These are phyloP conservation scores for Holtermanniella nyarrowii DNA, from an alignment of 768 basidiomycete genomes.

Conservation along the genomic window DNA sequence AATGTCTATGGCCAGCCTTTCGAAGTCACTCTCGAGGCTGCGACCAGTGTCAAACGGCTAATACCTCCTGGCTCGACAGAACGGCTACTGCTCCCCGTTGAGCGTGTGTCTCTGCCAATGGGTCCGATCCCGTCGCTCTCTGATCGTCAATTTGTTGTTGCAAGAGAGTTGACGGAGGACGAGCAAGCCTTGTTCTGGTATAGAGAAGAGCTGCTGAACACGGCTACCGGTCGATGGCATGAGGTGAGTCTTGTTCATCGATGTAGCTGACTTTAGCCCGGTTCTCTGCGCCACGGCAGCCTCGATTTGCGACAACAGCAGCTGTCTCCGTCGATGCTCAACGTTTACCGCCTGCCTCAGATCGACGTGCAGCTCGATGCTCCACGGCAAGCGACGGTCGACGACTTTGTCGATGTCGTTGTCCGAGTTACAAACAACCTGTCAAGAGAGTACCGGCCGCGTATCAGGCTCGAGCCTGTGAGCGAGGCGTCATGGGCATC, in stretches of 20 bases:
- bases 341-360: constrained; percentile 59
- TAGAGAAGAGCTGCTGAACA: constrained; percentile 69
- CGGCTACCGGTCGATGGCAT: constrained; percentile 63
- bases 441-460: constrained; percentile 19
- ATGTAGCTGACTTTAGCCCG: constrained; percentile 49
- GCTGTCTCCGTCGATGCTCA: constrained; percentile 68
- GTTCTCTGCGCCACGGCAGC: constrained; percentile 63
- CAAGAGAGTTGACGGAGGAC: constrained; percentile 58
- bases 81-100: constrained; percentile 50
- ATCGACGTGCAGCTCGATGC: constrained; percentile 36
- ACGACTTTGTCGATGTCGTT: constrained; percentile 26
- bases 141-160: constrained; percentile 81
- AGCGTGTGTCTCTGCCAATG: constrained; percentile 56
- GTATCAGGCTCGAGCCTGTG: constrained; percentile 15
- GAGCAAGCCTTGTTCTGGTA: constrained; percentile 93
- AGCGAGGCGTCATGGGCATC: constrained; percentile 10
- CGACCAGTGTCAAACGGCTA: constrained; percentile 43
- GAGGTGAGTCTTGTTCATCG: constrained; percentile 54
- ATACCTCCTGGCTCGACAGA: constrained; percentile 83
- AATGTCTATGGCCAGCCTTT: constrained; percentile 89
- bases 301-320: constrained; percentile 67
- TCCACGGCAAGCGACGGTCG: constrained; percentile 1
- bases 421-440: constrained; percentile 22
- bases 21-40: constrained; percentile 60
- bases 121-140: constrained; percentile 72